Evolutionary conservation across 805 yeast genomes (phyloP), one percentile per base, ranked within the genome.

Genomic region (Babjeviella inositovora): DNA sequence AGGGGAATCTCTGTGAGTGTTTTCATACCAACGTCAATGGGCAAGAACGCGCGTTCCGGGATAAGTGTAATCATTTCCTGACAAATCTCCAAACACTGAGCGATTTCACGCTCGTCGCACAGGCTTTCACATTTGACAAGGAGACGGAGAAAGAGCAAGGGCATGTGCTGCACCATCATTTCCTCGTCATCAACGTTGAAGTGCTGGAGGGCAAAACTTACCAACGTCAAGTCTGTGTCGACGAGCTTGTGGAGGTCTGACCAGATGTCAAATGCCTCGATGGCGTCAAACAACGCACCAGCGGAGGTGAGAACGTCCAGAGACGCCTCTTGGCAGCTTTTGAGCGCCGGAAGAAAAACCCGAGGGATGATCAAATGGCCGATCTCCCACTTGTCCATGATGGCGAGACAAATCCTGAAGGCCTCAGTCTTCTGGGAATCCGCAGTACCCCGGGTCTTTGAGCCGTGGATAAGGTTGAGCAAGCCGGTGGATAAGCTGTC

Each of bases 361-460:
- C 53, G 46, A 1, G 94, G 92, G 1, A 84, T 69, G 2, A 87
- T 52, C 8, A 62, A 43, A 7, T 72, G 68, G 8, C 95, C 92
- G 19, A 90, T 71, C 45, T 90, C 98, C 97, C 97, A 90, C 30
- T 82, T 67, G 39, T 90, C 97, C 71, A 85, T 66, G 4, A 85
- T 57, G 1, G 90, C 68, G 4, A 73, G 50, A 2, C 81, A 60
- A 5, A 87, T 71, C 23, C 60, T 66, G 35, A 70, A 70, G 0
- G 77, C 70, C 12, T 56, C 62, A 2, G 66, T 48, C 14, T 50
- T 51, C 26, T 45, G 57, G 1, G 38, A 28, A 12, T 34, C 21
- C 15, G 37, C 30, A 5, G 35, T 25, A 25, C 59, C 50, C 2
- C 34, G 24, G n/a, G n/a, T n/a, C n/a, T n/a, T n/a, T n/a, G n/a